Evolutionary conservation across 2,329 filamentous ascomycete genomes (phyloP).

Genomic region (Ophiocordyceps australis): DNA sequence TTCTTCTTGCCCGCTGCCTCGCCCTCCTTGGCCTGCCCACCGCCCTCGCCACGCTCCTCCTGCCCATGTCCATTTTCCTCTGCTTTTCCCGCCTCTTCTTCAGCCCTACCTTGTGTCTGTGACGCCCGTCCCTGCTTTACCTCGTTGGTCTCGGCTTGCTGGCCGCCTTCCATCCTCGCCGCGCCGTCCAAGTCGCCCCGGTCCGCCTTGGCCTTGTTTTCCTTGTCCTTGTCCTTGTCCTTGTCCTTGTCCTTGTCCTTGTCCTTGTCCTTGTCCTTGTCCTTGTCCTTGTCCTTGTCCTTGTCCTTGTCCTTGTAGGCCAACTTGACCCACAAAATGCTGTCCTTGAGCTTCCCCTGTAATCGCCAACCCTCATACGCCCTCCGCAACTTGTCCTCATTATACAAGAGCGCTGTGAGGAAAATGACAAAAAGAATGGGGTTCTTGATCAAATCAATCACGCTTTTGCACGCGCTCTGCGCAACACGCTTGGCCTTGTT

Average conservation of each 20-base stretch:
- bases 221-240: slow-evolving; percentile 1
- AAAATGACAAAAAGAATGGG: slow-evolving; percentile 30
- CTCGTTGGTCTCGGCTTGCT: not conserved
- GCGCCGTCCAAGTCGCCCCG: not conserved
- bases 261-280: slow-evolving; percentile 1
- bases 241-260: not conserved
- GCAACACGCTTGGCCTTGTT: slow-evolving; percentile 31
- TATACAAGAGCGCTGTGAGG: slow-evolving; percentile 20
- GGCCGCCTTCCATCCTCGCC: not conserved
- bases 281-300: slow-evolving; percentile 1
- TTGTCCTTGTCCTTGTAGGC: slow-evolving; percentile 2
- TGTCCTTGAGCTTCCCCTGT: slow-evolving; percentile 11
- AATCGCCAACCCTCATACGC: slow-evolving; percentile 15
- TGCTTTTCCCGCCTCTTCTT: not conserved
- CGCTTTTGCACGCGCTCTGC: slow-evolving; percentile 26
- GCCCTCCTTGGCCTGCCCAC: not conserved
- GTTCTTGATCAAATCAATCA: slow-evolving; percentile 37
- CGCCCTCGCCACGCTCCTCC: not conserved
- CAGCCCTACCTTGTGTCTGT: not conserved
- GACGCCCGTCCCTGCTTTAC: not conserved
- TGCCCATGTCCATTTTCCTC: slow-evolving; percentile 1
- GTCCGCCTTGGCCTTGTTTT: not conserved
- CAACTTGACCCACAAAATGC: slow-evolving; percentile 4
- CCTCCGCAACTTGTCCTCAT: slow-evolving; percentile 25
- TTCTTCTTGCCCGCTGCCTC: slow-evolving; percentile 36